Percentiles rank a stretch among this genome's conserved stretches.
phyloP scores from a whole-genome alignment of 345 rosid species.

The Lagerstroemia speciosa region DNA sequence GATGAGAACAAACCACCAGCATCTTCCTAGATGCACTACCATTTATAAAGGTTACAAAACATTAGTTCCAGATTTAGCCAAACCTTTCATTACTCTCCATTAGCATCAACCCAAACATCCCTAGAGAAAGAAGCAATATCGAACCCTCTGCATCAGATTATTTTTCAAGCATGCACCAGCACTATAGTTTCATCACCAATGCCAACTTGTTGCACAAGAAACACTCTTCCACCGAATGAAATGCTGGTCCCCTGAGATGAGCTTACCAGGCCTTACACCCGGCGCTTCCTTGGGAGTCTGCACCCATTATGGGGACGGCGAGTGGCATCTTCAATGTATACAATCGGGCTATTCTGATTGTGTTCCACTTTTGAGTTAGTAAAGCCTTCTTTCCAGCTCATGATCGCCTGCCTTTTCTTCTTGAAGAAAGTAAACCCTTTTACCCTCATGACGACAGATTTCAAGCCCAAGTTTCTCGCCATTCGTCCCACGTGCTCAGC shows the following conservation, averaged over 20 bases:
- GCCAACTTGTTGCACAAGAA: neutral
- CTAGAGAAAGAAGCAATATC: neutral
- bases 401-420: conserved; percentile 74
- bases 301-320: conserved; percentile 84
- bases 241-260: neutral
- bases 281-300: conserved; percentile 71
- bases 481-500: conserved; percentile 73
- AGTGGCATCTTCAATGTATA: conserved; percentile 74
- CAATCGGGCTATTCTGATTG: conserved; percentile 36
- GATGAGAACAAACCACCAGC: neutral
- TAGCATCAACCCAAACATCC: neutral
- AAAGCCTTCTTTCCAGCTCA: conserved; percentile 44
- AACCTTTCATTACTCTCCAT: neutral
- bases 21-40: neutral
- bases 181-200: neutral
- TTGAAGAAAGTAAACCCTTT: conserved; percentile 70
- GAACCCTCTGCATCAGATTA: neutral
- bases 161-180: neutral
- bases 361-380: conserved; percentile 30
- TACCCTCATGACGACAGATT: conserved; percentile 73
- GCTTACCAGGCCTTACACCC: conserved; percentile 19
- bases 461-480: conserved; percentile 42
- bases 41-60: neutral
- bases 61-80: neutral
- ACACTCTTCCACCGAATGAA: neutral